These are phyloP conservation scores for Murraya paniculata DNA, from an alignment of 345 rosid genomes.

Conservation along the genomic window DNA sequence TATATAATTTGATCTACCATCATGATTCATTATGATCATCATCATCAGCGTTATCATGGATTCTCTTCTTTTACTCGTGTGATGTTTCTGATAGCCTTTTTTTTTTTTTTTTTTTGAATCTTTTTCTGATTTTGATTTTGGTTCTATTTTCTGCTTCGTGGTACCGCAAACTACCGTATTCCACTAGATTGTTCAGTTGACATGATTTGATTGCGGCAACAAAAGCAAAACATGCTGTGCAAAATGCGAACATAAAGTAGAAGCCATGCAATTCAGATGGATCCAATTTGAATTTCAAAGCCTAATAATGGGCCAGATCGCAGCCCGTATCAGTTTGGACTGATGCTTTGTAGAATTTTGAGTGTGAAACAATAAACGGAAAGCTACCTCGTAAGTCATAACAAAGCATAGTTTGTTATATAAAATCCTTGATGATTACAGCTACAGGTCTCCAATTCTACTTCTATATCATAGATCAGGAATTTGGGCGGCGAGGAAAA, in stretches of 20 bases:
- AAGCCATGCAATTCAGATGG: background rate
- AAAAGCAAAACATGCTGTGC: background rate
- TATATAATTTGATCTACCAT: background rate
- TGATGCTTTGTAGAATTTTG: too few relatives aligned
- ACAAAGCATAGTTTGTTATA: too few relatives aligned
- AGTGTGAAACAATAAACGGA: too few relatives aligned
- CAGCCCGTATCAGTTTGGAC: too few relatives aligned
- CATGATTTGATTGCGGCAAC: background rate
- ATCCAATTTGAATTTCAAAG: background rate
- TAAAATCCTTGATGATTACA: too few relatives aligned
- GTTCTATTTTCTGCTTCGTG: background rate
- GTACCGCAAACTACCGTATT: background rate
- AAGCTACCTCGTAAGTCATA: too few relatives aligned
- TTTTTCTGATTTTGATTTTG: background rate
- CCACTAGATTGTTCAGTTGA: background rate
- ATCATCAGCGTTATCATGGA: constrained; percentile 11
- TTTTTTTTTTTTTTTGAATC: background rate
- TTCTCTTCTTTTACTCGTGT: constrained; percentile 27
- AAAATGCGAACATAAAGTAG: background rate
- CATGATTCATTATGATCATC: constrained; percentile 23
- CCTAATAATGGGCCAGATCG: background rate
- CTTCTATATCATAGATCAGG: too few relatives aligned
- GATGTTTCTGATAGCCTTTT: background rate
- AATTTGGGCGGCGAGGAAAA: too few relatives aligned
- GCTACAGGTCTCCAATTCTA: too few relatives aligned